These are phyloP conservation scores for Boletus insuetus DNA, from an alignment of 768 basidiomycete genomes.

Conservation along the genomic window DNA sequence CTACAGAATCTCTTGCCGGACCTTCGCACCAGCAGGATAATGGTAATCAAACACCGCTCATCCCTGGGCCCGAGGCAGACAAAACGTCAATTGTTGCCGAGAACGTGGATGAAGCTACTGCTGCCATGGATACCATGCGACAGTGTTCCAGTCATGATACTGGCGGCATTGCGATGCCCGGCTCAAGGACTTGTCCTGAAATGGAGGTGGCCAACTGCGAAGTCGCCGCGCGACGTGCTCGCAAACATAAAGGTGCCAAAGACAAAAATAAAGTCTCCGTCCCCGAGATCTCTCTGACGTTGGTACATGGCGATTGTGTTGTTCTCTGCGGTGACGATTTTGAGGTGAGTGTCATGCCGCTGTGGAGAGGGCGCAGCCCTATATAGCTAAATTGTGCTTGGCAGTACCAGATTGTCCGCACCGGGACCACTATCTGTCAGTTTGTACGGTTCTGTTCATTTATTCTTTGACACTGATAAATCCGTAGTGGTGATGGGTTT, in stretches of 20 bases:
- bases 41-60: background rate
- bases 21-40: background rate
- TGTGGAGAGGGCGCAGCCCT: background rate
- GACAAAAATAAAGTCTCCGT: slow-evolving; percentile 15
- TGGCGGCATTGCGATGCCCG: background rate
- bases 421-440: slow-evolving; percentile 32
- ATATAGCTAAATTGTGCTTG: slow-evolving; percentile 4
- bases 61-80: background rate
- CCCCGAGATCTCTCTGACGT: slow-evolving; percentile 29
- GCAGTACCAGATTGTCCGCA: slow-evolving; percentile 29
- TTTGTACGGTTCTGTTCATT: slow-evolving; percentile 4
- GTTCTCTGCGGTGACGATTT: slow-evolving; percentile 39
- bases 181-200: background rate
- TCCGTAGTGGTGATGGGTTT: slow-evolving; percentile 28
- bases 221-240: background rate
- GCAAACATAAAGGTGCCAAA: slow-evolving; percentile 18
- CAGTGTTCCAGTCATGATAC: background rate
- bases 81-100: slow-evolving; percentile 2
- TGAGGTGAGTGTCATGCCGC: slow-evolving; percentile 34
- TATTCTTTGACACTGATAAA: slow-evolving; percentile 7
- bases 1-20: background rate
- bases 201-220: slow-evolving; percentile 1
- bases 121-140: slow-evolving; percentile 9
- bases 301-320: slow-evolving; percentile 40
- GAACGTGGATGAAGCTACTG: background rate